Evolutionary conservation across 116 monocot species (phyloP).

Genomic region (Phalaenopsis hybrid): DNA sequence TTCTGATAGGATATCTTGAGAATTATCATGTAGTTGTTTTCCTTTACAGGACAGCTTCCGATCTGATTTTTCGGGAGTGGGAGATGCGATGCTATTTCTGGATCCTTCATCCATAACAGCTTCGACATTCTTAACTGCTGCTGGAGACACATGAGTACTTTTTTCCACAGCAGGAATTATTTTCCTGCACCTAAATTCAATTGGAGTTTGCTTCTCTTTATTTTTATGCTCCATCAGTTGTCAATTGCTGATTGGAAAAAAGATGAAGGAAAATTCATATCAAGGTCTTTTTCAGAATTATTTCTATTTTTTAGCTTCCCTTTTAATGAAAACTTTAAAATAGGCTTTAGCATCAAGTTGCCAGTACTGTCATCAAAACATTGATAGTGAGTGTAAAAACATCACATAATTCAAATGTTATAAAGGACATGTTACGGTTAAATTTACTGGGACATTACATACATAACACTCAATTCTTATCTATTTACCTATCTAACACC

Average conservation of each 20-base stretch:
- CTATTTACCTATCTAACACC: too few species aligned
- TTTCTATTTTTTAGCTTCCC: neutral
- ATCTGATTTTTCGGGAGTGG: conserved; percentile 52
- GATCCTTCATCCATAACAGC: conserved; percentile 10
- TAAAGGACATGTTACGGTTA: neutral
- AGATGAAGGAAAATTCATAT: neutral
- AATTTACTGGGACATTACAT: too few species aligned
- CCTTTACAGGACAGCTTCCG: conserved; percentile 21
- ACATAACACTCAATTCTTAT: too few species aligned
- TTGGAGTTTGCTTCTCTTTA: conserved; percentile 13
- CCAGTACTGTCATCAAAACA: neutral
- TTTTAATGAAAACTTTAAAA: neutral
- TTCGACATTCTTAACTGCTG: conserved; percentile 7
- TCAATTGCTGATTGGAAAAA: neutral
- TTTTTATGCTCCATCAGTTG: conserved; percentile 23
- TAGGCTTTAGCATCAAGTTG: neutral
- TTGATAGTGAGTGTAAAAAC: neutral
- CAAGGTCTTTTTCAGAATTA: neutral
- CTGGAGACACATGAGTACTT: conserved; percentile 9
- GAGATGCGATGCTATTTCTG: conserved; percentile 25
- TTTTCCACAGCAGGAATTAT: conserved; percentile 11
- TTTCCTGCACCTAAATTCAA: conserved; percentile 11
- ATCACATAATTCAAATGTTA: neutral
- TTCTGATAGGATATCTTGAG: conserved; percentile 10
- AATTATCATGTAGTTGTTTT: conserved; percentile 20